Evolutionary conservation across 1,284 basidiomycete genomes (phyloP).

Genomic region (Porogramme epimiltina): DNA sequence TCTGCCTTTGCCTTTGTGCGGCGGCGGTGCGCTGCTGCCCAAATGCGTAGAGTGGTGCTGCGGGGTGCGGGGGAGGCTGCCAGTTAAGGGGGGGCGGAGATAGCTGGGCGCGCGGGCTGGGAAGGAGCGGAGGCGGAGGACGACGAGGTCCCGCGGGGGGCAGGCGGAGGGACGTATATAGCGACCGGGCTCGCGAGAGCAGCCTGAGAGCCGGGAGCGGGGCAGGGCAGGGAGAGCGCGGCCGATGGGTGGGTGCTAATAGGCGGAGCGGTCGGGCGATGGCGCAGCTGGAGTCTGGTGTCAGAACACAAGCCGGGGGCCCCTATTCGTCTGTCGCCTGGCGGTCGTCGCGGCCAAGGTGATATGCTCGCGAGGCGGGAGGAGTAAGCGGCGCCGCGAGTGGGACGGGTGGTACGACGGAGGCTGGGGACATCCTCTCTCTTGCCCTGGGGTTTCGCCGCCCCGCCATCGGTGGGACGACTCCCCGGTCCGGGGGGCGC

Average conservation of each 20-base stretch:
- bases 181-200: background rate
- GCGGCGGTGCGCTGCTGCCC: no score
- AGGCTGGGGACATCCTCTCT: background rate
- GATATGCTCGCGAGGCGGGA: no score
- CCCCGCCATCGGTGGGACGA: slow-evolving; percentile 17
- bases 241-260: no score
- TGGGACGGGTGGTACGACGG: slow-evolving; percentile 13
- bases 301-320: no score
- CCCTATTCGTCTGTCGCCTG: no score
- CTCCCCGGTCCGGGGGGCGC: slow-evolving; percentile 2
- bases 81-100: no score
- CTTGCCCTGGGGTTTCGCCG: slow-evolving; percentile 6
- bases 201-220: slow-evolving; percentile 11
- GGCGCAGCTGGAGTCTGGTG: no score
- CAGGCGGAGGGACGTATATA: slow-evolving; percentile 6
- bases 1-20: background rate
- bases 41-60: background rate
- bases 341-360: no score
- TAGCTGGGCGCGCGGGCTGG: no score
- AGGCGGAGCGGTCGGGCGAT: no score
- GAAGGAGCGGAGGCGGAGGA: no score
- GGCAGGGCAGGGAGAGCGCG: background rate
- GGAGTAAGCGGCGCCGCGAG: background rate
- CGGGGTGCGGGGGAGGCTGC: background rate
- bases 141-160: background rate